phyloP scores from a whole-genome alignment of 1,284 basidiomycete species.

The Fomitopsis pinicola region DNA sequence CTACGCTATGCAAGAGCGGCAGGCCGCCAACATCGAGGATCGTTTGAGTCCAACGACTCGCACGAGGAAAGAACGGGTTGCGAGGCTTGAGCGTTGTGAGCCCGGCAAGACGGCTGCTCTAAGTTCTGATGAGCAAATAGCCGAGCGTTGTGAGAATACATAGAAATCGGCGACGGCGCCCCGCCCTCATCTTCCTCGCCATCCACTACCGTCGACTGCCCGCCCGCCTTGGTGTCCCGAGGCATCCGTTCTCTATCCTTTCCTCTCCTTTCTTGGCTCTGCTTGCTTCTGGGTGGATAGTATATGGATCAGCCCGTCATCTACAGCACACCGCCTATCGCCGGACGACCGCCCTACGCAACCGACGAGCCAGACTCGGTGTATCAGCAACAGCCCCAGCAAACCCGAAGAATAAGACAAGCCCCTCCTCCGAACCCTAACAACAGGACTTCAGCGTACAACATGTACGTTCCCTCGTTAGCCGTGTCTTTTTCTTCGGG shows the following conservation, averaged over 20 bases:
- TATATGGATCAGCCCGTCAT: slow-evolving; percentile 27
- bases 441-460: slow-evolving; percentile 53
- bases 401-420: slow-evolving; percentile 32
- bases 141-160: slow-evolving; percentile 1
- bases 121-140: not conserved
- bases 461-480: slow-evolving; percentile 47
- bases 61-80: not conserved
- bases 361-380: slow-evolving; percentile 62
- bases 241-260: slow-evolving; percentile 31
- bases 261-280: slow-evolving; percentile 16
- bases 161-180: not conserved
- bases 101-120: not conserved
- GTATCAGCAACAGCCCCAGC: slow-evolving; percentile 41
- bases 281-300: not conserved
- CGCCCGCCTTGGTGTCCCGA: slow-evolving; percentile 20
- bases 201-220: not conserved
- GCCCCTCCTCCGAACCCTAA: slow-evolving; percentile 38
- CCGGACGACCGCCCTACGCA: slow-evolving; percentile 63
- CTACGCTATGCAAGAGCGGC: too few species aligned
- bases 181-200: not conserved
- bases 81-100: not conserved
- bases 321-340: slow-evolving; percentile 41
- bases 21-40: too few species aligned
- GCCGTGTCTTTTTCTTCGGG: slow-evolving; percentile 3
- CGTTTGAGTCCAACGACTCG: too few species aligned